Conservation (phyloP, 495 filamentous ascomycete genomes). For the Annulohypoxylon maeteangense region DNA sequence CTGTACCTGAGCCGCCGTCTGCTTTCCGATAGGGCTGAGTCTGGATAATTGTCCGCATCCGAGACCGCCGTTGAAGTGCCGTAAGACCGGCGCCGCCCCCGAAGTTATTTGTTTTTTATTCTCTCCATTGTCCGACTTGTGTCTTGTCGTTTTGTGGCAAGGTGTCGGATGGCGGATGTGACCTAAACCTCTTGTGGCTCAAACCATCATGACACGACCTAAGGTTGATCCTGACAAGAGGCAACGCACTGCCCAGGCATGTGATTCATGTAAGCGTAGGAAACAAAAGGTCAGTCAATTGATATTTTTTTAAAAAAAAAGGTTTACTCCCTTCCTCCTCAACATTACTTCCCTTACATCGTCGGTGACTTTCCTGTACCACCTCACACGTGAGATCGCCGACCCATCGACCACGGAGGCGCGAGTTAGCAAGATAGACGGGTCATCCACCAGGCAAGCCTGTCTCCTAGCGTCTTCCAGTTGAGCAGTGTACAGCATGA, state of each 20-base stretch:
- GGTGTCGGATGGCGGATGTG: slow-evolving; percentile 50
- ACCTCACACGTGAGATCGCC: slow-evolving; percentile 11
- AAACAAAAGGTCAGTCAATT: slow-evolving; percentile 74
- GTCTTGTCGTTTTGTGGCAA: slow-evolving; percentile 40
- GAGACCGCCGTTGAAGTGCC: slow-evolving; percentile 47
- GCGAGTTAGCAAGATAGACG: slow-evolving; percentile 6
- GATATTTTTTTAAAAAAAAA: not conserved
- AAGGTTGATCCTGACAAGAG: slow-evolving; percentile 72
- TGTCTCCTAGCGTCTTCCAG: slow-evolving; percentile 8
- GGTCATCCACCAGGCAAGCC: not conserved
- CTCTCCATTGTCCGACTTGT: slow-evolving; percentile 41
- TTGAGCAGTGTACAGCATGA: slow-evolving; percentile 29
- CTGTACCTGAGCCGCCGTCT: slow-evolving; percentile 37
- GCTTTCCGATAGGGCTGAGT: slow-evolving; percentile 48
- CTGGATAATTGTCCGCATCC: slow-evolving; percentile 45
- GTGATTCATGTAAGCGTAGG: slow-evolving; percentile 80
- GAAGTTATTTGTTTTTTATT: slow-evolving; percentile 40
- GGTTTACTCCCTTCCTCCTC: not conserved
- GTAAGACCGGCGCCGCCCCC: slow-evolving; percentile 48
- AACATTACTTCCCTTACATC: slow-evolving; percentile 11
- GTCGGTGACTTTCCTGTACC: slow-evolving; percentile 20
- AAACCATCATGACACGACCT: slow-evolving; percentile 66
- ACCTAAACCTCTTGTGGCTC: slow-evolving; percentile 42
- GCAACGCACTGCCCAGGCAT: slow-evolving; percentile 73
- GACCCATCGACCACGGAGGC: not conserved